Evolutionary conservation across 352 stramenopile genomes (phyloP).

Genomic region (Globisporangium paroecandrum): DNA sequence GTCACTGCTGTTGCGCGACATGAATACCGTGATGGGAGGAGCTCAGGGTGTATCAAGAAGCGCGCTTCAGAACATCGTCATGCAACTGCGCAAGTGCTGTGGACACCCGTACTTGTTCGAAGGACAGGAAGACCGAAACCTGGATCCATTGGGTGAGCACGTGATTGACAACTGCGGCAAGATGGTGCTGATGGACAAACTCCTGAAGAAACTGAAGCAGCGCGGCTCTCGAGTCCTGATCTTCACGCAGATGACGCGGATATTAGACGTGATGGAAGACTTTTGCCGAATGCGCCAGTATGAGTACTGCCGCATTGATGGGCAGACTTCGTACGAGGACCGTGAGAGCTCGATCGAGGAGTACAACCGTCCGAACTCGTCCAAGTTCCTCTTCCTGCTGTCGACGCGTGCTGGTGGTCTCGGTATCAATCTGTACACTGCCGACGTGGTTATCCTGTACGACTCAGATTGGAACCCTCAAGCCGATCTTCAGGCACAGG

Average conservation of each 20-base stretch:
- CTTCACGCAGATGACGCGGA: constrained; percentile 92
- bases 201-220: constrained; percentile 87
- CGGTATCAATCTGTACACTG: constrained; percentile 99
- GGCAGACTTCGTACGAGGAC: constrained; percentile 85
- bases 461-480: constrained; percentile 99
- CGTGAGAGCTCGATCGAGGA: constrained; percentile 83
- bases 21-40: constrained; percentile 84
- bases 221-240: constrained; percentile 87
- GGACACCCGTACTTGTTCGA: constrained; percentile 93
- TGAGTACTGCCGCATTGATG: constrained; percentile 88
- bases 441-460: constrained; percentile 98
- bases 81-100: constrained; percentile 88
- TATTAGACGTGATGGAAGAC: constrained; percentile 94
- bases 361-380: constrained; percentile 96
- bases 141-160: constrained; percentile 95
- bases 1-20: constrained; percentile 94
- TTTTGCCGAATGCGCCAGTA: constrained; percentile 94
- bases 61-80: constrained; percentile 84
- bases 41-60: constrained; percentile 69
- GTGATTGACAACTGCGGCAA: constrained; percentile 97
- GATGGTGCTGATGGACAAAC: constrained; percentile 95
- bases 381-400: constrained; percentile 97
- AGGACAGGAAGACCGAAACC: constrained; percentile 92
- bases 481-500: constrained; percentile 93
- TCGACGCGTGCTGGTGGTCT: constrained; percentile 96